phyloP scores from a whole-genome alignment of 331 rosid species.

The Erythrophleum ivorense region DNA sequence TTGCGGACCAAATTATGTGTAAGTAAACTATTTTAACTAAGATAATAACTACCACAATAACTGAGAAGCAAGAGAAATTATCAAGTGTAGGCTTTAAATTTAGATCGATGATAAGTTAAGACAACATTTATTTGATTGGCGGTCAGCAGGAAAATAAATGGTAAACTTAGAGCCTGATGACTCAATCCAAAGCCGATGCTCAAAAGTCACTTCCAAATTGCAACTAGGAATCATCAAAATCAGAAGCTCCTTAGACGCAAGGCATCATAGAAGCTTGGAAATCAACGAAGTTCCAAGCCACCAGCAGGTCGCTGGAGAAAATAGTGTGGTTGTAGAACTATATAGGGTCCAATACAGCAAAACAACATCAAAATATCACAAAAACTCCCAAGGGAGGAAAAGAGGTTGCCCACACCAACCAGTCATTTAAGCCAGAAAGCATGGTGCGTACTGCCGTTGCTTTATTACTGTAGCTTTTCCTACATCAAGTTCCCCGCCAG shows the following conservation, averaged over 20 bases:
- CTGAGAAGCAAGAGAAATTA: neutral
- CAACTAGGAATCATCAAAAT: neutral
- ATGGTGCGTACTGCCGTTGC: neutral
- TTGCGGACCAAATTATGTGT: too few relatives aligned
- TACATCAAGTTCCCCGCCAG: slow-evolving; percentile 15
- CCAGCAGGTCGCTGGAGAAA: slow-evolving; percentile 31
- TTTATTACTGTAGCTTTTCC: slow-evolving; percentile 3
- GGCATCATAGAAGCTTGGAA: slow-evolving; percentile 24
- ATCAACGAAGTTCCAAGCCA: slow-evolving; percentile 24
- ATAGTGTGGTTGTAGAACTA: slow-evolving; percentile 4
- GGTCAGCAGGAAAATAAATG: neutral
- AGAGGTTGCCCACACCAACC: neutral
- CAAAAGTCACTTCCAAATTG: neutral
- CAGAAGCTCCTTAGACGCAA: slow-evolving; percentile 21
- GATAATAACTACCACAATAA: slow-evolving; percentile 30
- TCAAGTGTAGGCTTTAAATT: neutral
- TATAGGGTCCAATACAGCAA: slow-evolving; percentile 1
- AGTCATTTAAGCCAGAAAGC: slow-evolving; percentile 29
- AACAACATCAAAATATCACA: neutral
- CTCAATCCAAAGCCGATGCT: slow-evolving; percentile 1
- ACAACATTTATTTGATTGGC: neutral
- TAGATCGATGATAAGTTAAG: neutral
- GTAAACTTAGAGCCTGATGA: neutral
- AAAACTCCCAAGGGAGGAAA: slow-evolving; percentile 5
- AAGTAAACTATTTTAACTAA: neutral